Percentiles rank a stretch among this genome's conserved stretches.
phyloP scores from a whole-genome alignment of 202 grass and related monocot genomes.

The Schoenoplectus tabernaemontani region DNA sequence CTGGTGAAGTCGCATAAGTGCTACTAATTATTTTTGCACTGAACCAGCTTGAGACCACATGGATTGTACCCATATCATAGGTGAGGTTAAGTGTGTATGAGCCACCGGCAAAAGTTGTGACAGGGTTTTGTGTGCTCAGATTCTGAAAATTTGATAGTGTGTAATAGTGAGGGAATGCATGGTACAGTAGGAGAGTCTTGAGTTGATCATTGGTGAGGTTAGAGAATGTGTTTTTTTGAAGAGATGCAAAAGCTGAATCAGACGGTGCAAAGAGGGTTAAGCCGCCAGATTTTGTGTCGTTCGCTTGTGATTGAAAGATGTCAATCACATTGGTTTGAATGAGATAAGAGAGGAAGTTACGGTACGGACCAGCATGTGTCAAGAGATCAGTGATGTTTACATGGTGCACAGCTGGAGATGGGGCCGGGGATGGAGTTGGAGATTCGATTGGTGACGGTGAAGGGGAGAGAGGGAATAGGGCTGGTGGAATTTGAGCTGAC shows the following conservation, averaged over 20 bases:
- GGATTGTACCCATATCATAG: constrained; percentile 61
- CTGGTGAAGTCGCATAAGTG: constrained; percentile 65
- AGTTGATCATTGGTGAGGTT: constrained; percentile 85
- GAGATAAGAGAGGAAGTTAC: constrained; percentile 75
- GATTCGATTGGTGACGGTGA: constrained; percentile 16
- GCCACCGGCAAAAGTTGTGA: constrained; percentile 67
- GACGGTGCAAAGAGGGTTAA: constrained; percentile 82
- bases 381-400: constrained; percentile 71
- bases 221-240: constrained; percentile 60
- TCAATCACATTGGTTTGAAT: constrained; percentile 69
- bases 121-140: constrained; percentile 69
- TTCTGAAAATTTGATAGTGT: constrained; percentile 72
- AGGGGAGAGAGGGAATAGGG: constrained; percentile 17
- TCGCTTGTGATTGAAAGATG: constrained; percentile 75
- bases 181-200: constrained; percentile 68
- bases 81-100: constrained; percentile 68
- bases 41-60: constrained; percentile 65
- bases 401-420: constrained; percentile 51
- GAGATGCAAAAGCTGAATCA: constrained; percentile 61
- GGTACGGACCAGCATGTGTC: constrained; percentile 64
- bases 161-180: constrained; percentile 76
- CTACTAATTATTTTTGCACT: constrained; percentile 63
- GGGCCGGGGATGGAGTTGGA: constrained; percentile 25
- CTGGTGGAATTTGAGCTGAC: constrained; percentile 38
- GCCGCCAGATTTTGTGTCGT: constrained; percentile 57